phyloP scores from a whole-genome alignment of 768 basidiomycete genomes.

The Hypholoma fasciculare region DNA sequence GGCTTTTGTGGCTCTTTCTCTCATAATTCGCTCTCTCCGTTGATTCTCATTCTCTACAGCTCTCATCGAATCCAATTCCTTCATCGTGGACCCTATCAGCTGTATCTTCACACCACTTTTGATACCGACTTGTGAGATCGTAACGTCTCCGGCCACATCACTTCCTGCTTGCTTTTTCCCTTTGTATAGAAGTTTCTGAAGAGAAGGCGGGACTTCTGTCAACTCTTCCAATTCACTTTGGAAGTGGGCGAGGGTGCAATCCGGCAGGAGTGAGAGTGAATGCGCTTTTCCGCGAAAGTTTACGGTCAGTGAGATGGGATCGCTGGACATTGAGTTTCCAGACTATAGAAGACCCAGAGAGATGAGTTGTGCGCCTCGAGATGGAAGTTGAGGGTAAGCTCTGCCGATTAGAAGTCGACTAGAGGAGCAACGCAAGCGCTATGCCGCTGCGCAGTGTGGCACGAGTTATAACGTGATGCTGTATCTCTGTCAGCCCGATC shows the following conservation, averaged over 20 bases:
- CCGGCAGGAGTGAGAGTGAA: constrained; percentile 45
- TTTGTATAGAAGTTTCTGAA: constrained; percentile 75
- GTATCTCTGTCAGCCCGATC: constrained; percentile 9
- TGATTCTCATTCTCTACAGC: constrained; percentile 58
- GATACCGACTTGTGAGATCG: constrained; percentile 47
- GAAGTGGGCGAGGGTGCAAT: constrained; percentile 52
- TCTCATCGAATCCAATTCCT: constrained; percentile 56
- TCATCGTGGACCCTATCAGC: constrained; percentile 64
- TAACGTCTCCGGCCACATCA: constrained; percentile 25
- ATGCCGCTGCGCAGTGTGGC: constrained; percentile 6
- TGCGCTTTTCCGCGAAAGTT: constrained; percentile 50
- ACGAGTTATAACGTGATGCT: constrained; percentile 13
- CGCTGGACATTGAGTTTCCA: constrained; percentile 2
- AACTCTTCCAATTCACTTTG: constrained; percentile 57
- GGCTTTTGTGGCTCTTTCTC: constrained; percentile 55
- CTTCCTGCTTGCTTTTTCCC: constrained; percentile 48
- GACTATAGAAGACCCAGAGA: neutral
- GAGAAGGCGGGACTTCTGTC: constrained; percentile 60
- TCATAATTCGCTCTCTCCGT: constrained; percentile 56
- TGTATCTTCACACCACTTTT: constrained; percentile 68
- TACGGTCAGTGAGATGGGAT: constrained; percentile 29
- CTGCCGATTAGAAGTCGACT: neutral
- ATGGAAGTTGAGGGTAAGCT: neutral
- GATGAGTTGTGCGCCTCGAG: neutral
- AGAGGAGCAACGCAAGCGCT: neutral